phyloP scores from a whole-genome alignment of 2,329 filamentous ascomycete species.

The Epichloe glyceriae region DNA sequence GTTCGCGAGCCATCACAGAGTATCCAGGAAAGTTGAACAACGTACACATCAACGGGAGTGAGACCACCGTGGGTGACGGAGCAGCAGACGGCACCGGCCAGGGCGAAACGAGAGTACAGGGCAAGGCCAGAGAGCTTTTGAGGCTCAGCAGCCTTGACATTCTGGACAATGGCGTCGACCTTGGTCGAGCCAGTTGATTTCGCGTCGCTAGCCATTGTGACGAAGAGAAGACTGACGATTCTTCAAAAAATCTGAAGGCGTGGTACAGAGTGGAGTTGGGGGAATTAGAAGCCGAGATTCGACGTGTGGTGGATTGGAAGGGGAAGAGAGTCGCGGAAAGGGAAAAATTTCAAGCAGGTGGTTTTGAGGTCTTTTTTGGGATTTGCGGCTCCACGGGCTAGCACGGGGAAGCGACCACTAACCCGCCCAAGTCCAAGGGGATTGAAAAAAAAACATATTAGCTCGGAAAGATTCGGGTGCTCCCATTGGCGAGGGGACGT shows the following conservation, averaged over 20 bases:
- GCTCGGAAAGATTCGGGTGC: constrained; percentile 7
- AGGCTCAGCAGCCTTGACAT: constrained; percentile 27
- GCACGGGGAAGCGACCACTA: background rate
- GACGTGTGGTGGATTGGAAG: constrained; percentile 1
- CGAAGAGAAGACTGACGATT: constrained; percentile 1
- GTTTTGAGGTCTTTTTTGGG: constrained; percentile 1
- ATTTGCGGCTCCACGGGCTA: background rate
- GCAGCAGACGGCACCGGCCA: constrained; percentile 96
- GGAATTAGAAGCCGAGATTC: background rate
- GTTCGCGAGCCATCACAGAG: background rate
- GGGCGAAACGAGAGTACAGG: constrained; percentile 93
- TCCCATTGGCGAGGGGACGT: constrained; percentile 3
- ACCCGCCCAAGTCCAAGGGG: background rate
- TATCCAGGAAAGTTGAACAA: constrained; percentile 18
- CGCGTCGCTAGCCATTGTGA: constrained; percentile 30
- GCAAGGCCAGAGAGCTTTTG: constrained; percentile 37
- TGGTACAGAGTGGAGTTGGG: constrained; percentile 7
- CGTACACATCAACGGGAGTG: constrained; percentile 99
- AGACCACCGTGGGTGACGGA: constrained; percentile 93
- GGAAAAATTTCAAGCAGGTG: constrained; percentile 1
- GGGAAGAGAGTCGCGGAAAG: background rate
- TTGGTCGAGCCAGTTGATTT: constrained; percentile 28
- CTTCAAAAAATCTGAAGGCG: constrained; percentile 3
- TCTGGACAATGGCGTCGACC: constrained; percentile 32
- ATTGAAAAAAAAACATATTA: background rate